Evolutionary conservation across 2,329 filamentous ascomycete genomes (phyloP).

Genomic region (Cytospora piceicola): DNA sequence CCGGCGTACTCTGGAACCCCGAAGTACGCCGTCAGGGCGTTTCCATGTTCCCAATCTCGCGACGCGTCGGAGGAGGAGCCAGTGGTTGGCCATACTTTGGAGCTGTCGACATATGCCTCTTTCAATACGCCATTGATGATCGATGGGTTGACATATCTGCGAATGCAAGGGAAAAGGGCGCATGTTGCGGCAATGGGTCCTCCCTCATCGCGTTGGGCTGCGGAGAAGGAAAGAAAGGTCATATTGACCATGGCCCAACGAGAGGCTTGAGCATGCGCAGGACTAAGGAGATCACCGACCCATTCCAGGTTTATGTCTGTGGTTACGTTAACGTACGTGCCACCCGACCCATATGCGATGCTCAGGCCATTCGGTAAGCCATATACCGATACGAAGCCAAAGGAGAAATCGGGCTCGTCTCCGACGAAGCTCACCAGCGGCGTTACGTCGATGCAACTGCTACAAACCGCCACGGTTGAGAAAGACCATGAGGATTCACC

Average conservation of each 20-base stretch:
- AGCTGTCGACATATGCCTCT: neutral
- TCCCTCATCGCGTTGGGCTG: neutral
- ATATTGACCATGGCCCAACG: neutral
- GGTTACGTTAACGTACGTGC: neutral
- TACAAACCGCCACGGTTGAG: neutral
- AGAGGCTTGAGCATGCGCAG: conserved; percentile 1
- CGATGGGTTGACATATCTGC: neutral
- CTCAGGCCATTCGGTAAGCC: neutral
- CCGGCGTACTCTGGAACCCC: neutral
- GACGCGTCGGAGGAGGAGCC: neutral
- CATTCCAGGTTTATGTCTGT: neutral
- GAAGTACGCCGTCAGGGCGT: neutral
- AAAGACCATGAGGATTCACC: neutral
- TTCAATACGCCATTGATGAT: neutral
- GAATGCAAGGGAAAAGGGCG: neutral
- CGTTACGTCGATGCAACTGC: neutral
- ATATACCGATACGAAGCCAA: neutral
- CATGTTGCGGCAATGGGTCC: neutral
- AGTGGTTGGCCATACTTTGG: neutral
- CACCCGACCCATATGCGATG: neutral
- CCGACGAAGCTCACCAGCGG: neutral
- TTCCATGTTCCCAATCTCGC: neutral
- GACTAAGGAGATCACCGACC: neutral
- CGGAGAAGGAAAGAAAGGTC: neutral
- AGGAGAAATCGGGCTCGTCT: neutral